Base-by-base conservation (phyloP, 2,329 filamentous ascomycete genomes). In the Cladobotryum protrusum region DNA sequence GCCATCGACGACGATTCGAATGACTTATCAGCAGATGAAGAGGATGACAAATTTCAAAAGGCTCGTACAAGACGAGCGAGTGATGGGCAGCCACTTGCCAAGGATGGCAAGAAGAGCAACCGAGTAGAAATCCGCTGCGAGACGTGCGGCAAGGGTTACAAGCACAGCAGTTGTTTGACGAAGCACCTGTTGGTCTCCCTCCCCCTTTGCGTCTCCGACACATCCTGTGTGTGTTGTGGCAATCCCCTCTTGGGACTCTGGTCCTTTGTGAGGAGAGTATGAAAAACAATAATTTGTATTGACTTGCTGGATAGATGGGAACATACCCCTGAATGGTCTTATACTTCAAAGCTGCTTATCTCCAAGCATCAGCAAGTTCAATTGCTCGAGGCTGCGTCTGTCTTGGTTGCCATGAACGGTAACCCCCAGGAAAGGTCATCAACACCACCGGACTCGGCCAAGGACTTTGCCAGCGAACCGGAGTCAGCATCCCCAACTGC, bases 331-430 rank as follows among this genome's bases (percentile, higher is more conserved):
- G 89, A 96, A 74, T 99, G 93, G 93, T 88, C 91, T 47, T 86
- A 86, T 67, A 99, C 93, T 49, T 97, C 93, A 61, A 97, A 97
- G 74, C 78, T 97, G 66, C 84, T 97, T 67, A 97, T 99, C 62
- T 97, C 92, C 61, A 99, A 99, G 79, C 93, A 99, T 70, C 93
- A 99, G 72, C 93, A 99, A 75, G 93, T 99, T 47, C 93, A 99
- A 70, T 80, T 99, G 53, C 81, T 99, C 53, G 93, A 99, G 72
- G 93, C 93, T 37, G 93, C 93, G 36, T 95, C 90, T n/a, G 93
- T 97, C 47, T 77, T 99, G 57, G 86, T 97, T 52, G 85, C 84
- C 63, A 97, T 99, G 91, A 96, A 83, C 64, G 71, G 66, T 58
- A 67, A 66, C 48, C 57, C 61, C 42, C 68, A 71, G 42, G 70